Evolutionary conservation across 2,329 filamentous ascomycete genomes (phyloP).

Genomic region (Hymenoscyphus albidus): DNA sequence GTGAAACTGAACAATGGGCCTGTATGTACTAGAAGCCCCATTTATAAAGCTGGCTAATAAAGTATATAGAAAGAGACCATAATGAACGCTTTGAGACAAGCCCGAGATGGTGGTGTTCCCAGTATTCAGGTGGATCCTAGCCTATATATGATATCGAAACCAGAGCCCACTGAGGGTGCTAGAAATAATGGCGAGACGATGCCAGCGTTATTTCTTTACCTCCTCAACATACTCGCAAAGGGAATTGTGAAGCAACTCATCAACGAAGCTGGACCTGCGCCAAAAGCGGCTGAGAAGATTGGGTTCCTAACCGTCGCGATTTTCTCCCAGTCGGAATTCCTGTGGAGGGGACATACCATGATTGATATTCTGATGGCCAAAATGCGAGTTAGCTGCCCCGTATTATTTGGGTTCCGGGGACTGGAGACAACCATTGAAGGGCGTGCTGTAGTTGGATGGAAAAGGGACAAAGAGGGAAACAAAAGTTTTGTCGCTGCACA

Average conservation of each 20-base stretch:
- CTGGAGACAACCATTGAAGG: slow-evolving; percentile 69
- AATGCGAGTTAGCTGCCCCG: slow-evolving; percentile 73
- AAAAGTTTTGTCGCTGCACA: slow-evolving; percentile 60
- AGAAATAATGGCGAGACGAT: slow-evolving; percentile 50
- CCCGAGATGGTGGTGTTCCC: slow-evolving; percentile 48
- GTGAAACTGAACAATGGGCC: slow-evolving; percentile 58
- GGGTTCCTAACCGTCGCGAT: slow-evolving; percentile 73
- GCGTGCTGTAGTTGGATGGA: slow-evolving; percentile 69
- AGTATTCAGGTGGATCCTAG: slow-evolving; percentile 52
- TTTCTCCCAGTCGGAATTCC: slow-evolving; percentile 65
- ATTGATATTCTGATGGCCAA: slow-evolving; percentile 87
- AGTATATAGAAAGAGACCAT: slow-evolving; percentile 40
- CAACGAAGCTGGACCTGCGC: slow-evolving; percentile 60
- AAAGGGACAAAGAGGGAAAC: slow-evolving; percentile 45
- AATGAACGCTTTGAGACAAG: slow-evolving; percentile 47
- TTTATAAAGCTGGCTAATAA: slow-evolving; percentile 1
- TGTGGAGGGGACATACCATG: slow-evolving; percentile 63
- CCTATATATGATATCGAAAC: slow-evolving; percentile 47
- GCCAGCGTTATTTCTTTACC: slow-evolving; percentile 66
- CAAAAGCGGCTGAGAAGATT: slow-evolving; percentile 68
- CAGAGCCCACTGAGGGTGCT: slow-evolving; percentile 47
- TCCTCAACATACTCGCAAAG: slow-evolving; percentile 75
- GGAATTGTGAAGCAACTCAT: slow-evolving; percentile 66
- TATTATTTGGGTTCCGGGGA: slow-evolving; percentile 79
- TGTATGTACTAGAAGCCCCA: slow-evolving; percentile 39